A percentile compares a stretch with the other conserved stretches of the same genome.
These are phyloP conservation scores for Aurinia saxatilis DNA, from an alignment of 345 rosid genomes.

Conservation along the genomic window DNA sequence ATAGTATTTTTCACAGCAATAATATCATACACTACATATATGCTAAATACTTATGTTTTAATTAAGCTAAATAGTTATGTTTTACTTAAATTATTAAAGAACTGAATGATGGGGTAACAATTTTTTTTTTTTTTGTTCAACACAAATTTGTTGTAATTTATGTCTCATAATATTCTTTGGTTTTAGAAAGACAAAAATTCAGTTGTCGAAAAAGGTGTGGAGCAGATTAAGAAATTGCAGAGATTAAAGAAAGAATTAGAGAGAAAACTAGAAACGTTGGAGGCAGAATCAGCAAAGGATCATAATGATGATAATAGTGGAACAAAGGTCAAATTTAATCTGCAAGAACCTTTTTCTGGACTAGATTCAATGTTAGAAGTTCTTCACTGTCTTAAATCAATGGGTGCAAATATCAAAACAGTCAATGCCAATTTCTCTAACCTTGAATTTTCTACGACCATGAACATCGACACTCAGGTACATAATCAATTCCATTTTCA, in stretches of 20 bases:
- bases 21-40: too few species aligned
- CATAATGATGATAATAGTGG: conserved; percentile 2
- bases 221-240: conserved; percentile 37
- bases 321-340: conserved; percentile 33
- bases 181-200: conserved; percentile 58
- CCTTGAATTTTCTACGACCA: conserved; percentile 26
- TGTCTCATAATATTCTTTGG: too few species aligned
- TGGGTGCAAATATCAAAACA: conserved; percentile 27
- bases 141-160: too few species aligned
- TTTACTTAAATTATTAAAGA: too few species aligned
- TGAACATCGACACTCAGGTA: conserved; percentile 46
- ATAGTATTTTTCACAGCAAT: too few species aligned
- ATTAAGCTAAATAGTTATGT: too few species aligned
- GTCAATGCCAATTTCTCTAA: conserved; percentile 35
- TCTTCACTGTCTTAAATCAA: conserved; percentile 40
- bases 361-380: conserved; percentile 50
- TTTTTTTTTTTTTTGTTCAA: too few species aligned
- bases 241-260: conserved; percentile 34
- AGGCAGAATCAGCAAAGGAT: conserved; percentile 5
- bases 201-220: conserved; percentile 36
- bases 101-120: too few species aligned
- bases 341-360: conserved; percentile 45
- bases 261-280: conserved; percentile 30
- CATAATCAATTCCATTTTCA: not conserved
- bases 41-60: too few species aligned